Evolutionary conservation across 768 basidiomycete species (phyloP).

Genomic region (Naganishia antarctica): DNA sequence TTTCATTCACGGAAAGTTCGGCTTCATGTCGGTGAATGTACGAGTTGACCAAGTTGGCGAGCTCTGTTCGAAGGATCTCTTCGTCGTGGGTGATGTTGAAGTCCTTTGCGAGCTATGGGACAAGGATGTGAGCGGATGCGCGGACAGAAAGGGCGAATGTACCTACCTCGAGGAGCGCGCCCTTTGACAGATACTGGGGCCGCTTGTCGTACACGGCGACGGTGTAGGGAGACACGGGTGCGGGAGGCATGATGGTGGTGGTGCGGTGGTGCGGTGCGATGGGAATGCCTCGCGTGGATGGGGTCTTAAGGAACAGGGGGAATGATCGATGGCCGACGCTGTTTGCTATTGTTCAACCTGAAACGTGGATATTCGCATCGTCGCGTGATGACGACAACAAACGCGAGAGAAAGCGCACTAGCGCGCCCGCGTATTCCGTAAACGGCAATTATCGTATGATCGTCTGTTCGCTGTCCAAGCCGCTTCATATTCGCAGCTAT

Average conservation of each 20-base stretch:
- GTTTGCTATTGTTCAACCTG: no score
- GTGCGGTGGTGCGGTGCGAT: neutral
- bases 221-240: neutral
- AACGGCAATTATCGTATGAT: no score
- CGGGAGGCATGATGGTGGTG: neutral
- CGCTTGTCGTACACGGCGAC: conserved; percentile 4
- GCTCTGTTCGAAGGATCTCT: conserved; percentile 23
- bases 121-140: neutral
- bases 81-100: conserved; percentile 1
- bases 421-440: no score
- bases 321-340: no score
- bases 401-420: no score
- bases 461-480: no score
- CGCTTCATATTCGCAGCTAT: no score
- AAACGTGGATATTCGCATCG: no score
- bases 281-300: no score
- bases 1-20: conserved; percentile 25
- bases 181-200: conserved; percentile 15
- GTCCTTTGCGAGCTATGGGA: conserved; percentile 7
- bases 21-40: conserved; percentile 37
- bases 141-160: neutral
- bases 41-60: conserved; percentile 36
- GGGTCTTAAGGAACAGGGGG: no score
- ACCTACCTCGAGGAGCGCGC: conserved; percentile 7
- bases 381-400: neutral